These are phyloP conservation scores for Ogataea pini DNA, from an alignment of 805 yeast species.

Conservation along the genomic window DNA sequence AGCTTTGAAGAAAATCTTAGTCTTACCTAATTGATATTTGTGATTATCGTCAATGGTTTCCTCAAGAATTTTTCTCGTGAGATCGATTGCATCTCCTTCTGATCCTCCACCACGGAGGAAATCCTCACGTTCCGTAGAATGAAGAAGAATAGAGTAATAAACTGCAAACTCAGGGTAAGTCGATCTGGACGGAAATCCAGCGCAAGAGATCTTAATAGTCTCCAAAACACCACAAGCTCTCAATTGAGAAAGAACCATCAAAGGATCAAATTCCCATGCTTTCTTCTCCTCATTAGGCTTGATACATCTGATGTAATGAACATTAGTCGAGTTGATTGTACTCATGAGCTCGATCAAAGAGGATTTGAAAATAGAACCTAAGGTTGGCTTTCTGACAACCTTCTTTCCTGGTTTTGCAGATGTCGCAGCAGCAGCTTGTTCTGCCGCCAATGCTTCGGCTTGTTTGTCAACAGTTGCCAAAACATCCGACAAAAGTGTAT, in stretches of 20 bases:
- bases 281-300: slow-evolving; percentile 93
- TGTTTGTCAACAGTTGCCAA: slow-evolving; percentile 63
- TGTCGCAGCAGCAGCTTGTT: slow-evolving; percentile 34
- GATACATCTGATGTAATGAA: slow-evolving; percentile 94
- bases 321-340: slow-evolving; percentile 92
- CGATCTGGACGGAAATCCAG: slow-evolving; percentile 97
- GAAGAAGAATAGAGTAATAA: slow-evolving; percentile 80
- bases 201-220: slow-evolving; percentile 94
- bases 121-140: slow-evolving; percentile 66
- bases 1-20: slow-evolving; percentile 93
- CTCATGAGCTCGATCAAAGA: slow-evolving; percentile 91
- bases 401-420: slow-evolving; percentile 39
- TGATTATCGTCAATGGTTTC: slow-evolving; percentile 62
- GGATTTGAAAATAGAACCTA: slow-evolving; percentile 91
- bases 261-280: slow-evolving; percentile 94
- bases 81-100: slow-evolving; percentile 56
- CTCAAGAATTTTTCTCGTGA: slow-evolving; percentile 68
- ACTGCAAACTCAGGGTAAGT: slow-evolving; percentile 90
- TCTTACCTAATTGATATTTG: slow-evolving; percentile 87
- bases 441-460: slow-evolving; percentile 45
- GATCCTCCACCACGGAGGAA: slow-evolving; percentile 55
- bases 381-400: slow-evolving; percentile 75
- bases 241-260: slow-evolving; percentile 92
- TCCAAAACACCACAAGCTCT: slow-evolving; percentile 99
- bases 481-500: slow-evolving; percentile 63